Evolutionary conservation across 75 land plant species (phyloP), one percentile per base, ranked within the genome.

Genomic region (Sequoia sempervirens): DNA sequence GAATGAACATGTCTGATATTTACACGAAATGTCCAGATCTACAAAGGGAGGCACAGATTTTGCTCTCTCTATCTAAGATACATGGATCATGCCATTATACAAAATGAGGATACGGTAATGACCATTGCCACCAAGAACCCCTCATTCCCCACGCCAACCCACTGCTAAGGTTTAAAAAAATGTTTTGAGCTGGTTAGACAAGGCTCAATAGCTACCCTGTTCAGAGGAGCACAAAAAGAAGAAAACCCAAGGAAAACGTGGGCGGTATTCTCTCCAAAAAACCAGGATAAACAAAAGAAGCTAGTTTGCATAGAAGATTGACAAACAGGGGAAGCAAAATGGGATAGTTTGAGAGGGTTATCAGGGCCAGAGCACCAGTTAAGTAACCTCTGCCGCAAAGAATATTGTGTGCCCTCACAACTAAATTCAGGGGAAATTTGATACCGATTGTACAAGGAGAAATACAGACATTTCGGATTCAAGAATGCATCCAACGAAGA

Each of bases 381-480:
- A 30, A 30, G 36, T 47, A 47, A 10, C 8, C 32, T 70, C 14
- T n/a, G 34, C 72, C 72, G 28, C 72, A 30, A 68, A 69, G 14
- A 69, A 30, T 78, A 2, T 1, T 26, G 26, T 1, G 23, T 40
- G 23, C n/a, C 46, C 30, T 45, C 50, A 45, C 2, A 26, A 2
- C 23, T 8, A 45, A 32, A 75, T 40, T 20, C 78, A 9, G 3
- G 43, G 41, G 7, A 37, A n/a, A 2, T 75, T 37, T 40, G 45
- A 15, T 40, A 45, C 45, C 20, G 78, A 75, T 76, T 61, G 86
- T 85, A 52, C 30, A 40, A 45, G 41, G 30, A 58, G 38, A 41
- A 64, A 20, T 64, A 14, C 23, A 23, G 61, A 38, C 46, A 38
- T 69, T 58, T 54, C 12, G 46, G 46, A 20, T 36, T 74, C 5